Conservation (phyloP, 1,284 basidiomycete species). For the Rhizoctonia solani region DNA sequence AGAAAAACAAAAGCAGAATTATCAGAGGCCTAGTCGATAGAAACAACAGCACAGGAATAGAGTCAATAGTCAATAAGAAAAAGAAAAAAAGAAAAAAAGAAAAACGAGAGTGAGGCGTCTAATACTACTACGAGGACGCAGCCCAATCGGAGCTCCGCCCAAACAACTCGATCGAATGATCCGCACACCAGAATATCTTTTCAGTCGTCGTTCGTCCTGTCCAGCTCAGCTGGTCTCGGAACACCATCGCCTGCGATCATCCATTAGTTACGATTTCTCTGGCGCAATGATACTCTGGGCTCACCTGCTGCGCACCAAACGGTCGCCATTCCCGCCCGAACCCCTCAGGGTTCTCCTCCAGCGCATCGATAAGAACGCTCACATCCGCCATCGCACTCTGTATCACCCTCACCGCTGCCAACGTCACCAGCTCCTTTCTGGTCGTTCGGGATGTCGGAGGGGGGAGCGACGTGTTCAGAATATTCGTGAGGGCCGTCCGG, state of each 20-base stretch:
- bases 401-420: slow-evolving; percentile 74
- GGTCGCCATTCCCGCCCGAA: slow-evolving; percentile 90
- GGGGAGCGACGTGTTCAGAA: slow-evolving; percentile 65
- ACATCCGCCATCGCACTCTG: slow-evolving; percentile 83
- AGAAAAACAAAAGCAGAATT: no score
- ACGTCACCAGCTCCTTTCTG: slow-evolving; percentile 72
- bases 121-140: no score
- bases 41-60: no score
- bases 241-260: slow-evolving; percentile 75
- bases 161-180: slow-evolving; percentile 81
- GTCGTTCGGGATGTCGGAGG: slow-evolving; percentile 55
- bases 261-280: background rate
- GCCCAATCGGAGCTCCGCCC: slow-evolving; percentile 80
- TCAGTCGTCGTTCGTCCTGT: slow-evolving; percentile 84
- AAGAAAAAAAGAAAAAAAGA: no score
- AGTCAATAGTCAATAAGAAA: no score
- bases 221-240: slow-evolving; percentile 92
- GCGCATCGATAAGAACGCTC: slow-evolving; percentile 78
- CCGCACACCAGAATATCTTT: slow-evolving; percentile 84
- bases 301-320: slow-evolving; percentile 86
- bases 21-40: no score
- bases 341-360: slow-evolving; percentile 86
- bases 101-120: no score
- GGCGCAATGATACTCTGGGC: background rate
- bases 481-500: slow-evolving; percentile 79